These are phyloP conservation scores for Argentina anserina DNA, from an alignment of 306 rosid genomes.

Conservation along the genomic window DNA sequence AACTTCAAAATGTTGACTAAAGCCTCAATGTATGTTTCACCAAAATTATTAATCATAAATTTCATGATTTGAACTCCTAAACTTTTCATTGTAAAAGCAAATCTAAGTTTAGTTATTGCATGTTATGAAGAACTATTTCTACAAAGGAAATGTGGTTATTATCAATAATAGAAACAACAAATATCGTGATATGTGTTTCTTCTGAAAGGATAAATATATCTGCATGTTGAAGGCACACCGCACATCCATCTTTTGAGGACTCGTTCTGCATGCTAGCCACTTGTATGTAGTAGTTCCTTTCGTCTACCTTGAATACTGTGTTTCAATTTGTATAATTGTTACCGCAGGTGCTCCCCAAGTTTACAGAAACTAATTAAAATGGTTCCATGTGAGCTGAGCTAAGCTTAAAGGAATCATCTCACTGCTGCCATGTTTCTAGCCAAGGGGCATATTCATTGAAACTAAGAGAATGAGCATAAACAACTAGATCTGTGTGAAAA, in stretches of 20 bases:
- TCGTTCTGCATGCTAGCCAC: neutral
- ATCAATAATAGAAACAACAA: neutral
- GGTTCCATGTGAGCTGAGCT: conserved; percentile 16
- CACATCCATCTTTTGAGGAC: neutral
- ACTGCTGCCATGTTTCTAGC: neutral
- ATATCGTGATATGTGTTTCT: neutral
- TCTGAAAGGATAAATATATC: too few species aligned
- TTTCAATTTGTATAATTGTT: neutral
- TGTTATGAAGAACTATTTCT: too few species aligned
- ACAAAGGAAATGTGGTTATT: neutral
- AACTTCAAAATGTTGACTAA: too few species aligned
- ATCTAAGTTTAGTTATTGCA: too few species aligned
- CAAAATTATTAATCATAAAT: too few species aligned
- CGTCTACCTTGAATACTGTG: neutral
- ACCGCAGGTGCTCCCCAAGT: conserved; percentile 1
- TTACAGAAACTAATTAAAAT: neutral
- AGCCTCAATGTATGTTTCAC: too few species aligned
- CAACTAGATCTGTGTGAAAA: neutral
- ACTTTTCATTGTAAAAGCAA: too few species aligned
- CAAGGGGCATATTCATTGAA: neutral
- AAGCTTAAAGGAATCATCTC: conserved; percentile 3
- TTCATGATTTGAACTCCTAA: too few species aligned
- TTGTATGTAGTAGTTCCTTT: neutral
- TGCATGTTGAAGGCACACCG: neutral
- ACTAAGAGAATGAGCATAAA: neutral